phyloP scores from a whole-genome alignment of 2,329 filamentous ascomycete species.

The Canariomyces notabilis region DNA sequence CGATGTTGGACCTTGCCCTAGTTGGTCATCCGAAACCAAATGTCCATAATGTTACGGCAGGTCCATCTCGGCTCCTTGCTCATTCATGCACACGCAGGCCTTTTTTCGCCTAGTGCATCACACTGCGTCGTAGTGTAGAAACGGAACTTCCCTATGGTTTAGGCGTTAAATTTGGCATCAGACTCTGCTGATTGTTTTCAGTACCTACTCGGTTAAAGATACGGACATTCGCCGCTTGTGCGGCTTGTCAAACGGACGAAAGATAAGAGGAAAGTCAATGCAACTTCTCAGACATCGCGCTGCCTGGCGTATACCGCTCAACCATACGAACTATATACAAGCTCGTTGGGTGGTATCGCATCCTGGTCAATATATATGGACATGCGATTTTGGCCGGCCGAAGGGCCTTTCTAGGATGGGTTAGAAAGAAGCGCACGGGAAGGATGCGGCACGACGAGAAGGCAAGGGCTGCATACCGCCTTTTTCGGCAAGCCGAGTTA shows the following conservation, averaged over 20 bases:
- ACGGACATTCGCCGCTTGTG: no score
- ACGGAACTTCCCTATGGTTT: no score
- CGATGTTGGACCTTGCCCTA: slow-evolving; percentile 6
- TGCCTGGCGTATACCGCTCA: no score
- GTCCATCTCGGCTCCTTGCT: neutral
- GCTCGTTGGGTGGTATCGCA: slow-evolving; percentile 8
- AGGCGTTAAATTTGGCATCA: no score
- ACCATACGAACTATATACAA: slow-evolving; percentile 3
- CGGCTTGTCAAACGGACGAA: neutral
- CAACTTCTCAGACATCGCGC: neutral
- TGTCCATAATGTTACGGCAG: no score
- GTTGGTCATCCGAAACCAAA: slow-evolving; percentile 15
- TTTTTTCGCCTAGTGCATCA: no score
- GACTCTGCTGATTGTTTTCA: no score
- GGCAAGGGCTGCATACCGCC: neutral
- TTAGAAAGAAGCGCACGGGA: slow-evolving; percentile 1
- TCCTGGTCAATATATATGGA: slow-evolving; percentile 7
- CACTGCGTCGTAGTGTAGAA: no score
- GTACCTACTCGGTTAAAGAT: no score
- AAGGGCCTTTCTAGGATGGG: slow-evolving; percentile 7
- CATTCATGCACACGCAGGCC: neutral
- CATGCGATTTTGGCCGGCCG: slow-evolving; percentile 10
- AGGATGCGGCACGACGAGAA: neutral
- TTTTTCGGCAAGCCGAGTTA: slow-evolving; percentile 20
- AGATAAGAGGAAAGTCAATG: neutral